These are phyloP conservation scores for Pterulicium gracile DNA, from an alignment of 1,284 basidiomycete species.

Conservation along the genomic window DNA sequence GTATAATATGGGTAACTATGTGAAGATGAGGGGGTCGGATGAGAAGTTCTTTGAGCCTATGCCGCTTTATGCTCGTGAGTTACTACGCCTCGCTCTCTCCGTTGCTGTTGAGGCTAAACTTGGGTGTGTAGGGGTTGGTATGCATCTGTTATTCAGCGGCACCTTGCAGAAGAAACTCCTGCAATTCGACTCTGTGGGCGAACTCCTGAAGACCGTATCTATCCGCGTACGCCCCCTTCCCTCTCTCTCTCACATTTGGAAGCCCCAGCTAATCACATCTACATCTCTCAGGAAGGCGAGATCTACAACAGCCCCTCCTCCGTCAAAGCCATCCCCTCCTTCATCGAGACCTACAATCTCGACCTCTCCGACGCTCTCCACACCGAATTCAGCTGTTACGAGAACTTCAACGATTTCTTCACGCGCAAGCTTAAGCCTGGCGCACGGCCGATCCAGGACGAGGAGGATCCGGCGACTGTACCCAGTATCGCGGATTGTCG, in stretches of 20 bases:
- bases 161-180: slow-evolving; percentile 42
- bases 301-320: slow-evolving; percentile 45
- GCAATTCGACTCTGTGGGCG: slow-evolving; percentile 41
- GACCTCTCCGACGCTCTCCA: slow-evolving; percentile 53
- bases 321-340: slow-evolving; percentile 55
- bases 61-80: slow-evolving; percentile 58
- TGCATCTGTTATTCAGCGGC: slow-evolving; percentile 73
- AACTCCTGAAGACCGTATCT: slow-evolving; percentile 55
- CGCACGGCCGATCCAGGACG: slow-evolving; percentile 57
- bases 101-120: slow-evolving; percentile 1
- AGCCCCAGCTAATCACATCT: neutral
- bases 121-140: slow-evolving; percentile 41
- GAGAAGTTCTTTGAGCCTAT: slow-evolving; percentile 69
- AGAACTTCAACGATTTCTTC: slow-evolving; percentile 81
- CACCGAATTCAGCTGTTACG: slow-evolving; percentile 50
- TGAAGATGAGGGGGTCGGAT: slow-evolving; percentile 46
- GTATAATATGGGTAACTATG: slow-evolving; percentile 59
- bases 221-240: slow-evolving; percentile 33
- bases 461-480: slow-evolving; percentile 40
- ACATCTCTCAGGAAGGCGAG: slow-evolving; percentile 33
- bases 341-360: slow-evolving; percentile 66
- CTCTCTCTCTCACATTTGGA: neutral
- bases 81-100: neutral
- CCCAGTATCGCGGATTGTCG: slow-evolving; percentile 70
- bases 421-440: slow-evolving; percentile 53